Evolutionary conservation across 176 grass and related monocot species (phyloP).

Genomic region (Rhipidocladum racemiflorum): DNA sequence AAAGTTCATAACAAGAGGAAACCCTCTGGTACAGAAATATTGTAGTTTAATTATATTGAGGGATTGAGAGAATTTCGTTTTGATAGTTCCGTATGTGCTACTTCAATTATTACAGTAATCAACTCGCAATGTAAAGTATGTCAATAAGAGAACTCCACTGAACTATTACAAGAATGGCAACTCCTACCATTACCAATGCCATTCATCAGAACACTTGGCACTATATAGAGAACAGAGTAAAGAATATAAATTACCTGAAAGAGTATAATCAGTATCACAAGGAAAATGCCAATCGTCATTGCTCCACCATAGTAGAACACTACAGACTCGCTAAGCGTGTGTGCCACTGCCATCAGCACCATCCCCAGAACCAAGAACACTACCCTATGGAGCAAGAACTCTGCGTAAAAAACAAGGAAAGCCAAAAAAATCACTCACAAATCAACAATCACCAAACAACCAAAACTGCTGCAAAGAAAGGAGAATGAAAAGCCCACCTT

Average conservation of each 20-base stretch:
- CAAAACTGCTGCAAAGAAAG: background rate
- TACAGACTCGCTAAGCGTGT: constrained; percentile 59
- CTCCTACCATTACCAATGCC: background rate
- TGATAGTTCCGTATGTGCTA: background rate
- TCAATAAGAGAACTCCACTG: background rate
- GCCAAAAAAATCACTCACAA: background rate
- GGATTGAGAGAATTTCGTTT: background rate
- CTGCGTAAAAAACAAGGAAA: constrained; percentile 40
- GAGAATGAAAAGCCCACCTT: constrained; percentile 23
- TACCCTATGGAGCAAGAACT: constrained; percentile 69
- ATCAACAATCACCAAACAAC: background rate
- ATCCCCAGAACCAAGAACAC: constrained; percentile 82
- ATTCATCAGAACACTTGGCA: background rate
- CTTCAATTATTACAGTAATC: background rate
- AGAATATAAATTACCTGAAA: constrained; percentile 61
- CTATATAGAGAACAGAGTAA: background rate
- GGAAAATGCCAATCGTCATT: constrained; percentile 79
- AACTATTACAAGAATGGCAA: background rate
- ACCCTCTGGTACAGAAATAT: background rate
- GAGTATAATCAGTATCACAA: constrained; percentile 79
- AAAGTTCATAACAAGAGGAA: too few species aligned
- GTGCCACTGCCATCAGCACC: constrained; percentile 64
- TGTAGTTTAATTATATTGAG: background rate
- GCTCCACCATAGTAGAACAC: constrained; percentile 94
- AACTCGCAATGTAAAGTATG: background rate